These are phyloP conservation scores for Naganishia sp. DNA, from an alignment of 1,284 basidiomycete genomes.

Conservation along the genomic window DNA sequence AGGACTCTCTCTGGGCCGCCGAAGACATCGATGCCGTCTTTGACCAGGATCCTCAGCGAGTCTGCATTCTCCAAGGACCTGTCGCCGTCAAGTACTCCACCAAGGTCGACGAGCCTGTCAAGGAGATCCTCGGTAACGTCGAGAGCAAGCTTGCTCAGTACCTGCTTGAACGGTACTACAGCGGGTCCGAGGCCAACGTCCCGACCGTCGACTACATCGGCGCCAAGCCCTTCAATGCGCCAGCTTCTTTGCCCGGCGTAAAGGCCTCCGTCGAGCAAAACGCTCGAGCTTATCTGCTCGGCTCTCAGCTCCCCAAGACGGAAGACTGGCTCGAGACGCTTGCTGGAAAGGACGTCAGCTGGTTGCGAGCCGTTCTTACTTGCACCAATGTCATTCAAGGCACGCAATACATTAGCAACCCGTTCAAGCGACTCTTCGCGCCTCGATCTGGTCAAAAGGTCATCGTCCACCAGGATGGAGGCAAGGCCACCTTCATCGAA, in stretches of 20 bases:
- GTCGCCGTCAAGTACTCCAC: constrained; percentile 86
- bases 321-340: constrained; percentile 81
- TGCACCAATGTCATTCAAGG: constrained; percentile 84
- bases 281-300: constrained; percentile 63
- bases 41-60: constrained; percentile 95
- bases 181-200: constrained; percentile 72
- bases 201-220: constrained; percentile 87
- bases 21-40: constrained; percentile 99
- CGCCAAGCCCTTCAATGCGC: constrained; percentile 56
- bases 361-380: constrained; percentile 83
- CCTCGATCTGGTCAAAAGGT: constrained; percentile 79
- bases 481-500: constrained; percentile 58
- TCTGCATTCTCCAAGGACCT: constrained; percentile 96
- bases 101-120: constrained; percentile 89
- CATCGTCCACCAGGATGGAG: constrained; percentile 57
- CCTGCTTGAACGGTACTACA: constrained; percentile 79
- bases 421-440: constrained; percentile 79
- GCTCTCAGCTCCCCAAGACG: constrained; percentile 61
- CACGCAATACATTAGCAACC: constrained; percentile 80
- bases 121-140: constrained; percentile 86
- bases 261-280: constrained; percentile 57
- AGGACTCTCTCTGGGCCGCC: constrained; percentile 97
- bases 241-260: constrained; percentile 57
- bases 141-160: constrained; percentile 74
- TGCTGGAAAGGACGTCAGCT: constrained; percentile 76